Percentiles rank a stretch among this genome's conserved stretches.
Conservation (phyloP, 2,329 filamentous ascomycete genomes). For the Aspergillus fischeri region DNA sequence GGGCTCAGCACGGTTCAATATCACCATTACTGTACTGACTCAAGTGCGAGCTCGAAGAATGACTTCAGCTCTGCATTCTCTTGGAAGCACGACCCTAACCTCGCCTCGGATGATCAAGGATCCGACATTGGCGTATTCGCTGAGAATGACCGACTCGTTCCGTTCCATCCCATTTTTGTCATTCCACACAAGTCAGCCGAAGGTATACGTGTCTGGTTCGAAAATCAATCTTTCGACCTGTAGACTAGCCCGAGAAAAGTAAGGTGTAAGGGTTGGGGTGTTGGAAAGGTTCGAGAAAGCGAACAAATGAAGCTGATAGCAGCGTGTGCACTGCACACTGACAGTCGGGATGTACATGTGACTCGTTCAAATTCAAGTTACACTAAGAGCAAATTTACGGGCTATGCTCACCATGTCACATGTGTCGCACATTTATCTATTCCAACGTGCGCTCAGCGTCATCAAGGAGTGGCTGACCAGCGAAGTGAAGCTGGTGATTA, state of each 20-base stretch:
- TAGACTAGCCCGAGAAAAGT: slow-evolving; percentile 3
- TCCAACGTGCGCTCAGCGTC: background rate
- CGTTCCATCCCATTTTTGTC: slow-evolving; percentile 80
- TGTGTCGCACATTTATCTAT: background rate
- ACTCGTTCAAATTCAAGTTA: background rate
- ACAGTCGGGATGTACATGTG: background rate
- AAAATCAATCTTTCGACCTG: slow-evolving; percentile 25
- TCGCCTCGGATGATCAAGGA: slow-evolving; percentile 45
- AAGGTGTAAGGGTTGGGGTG: background rate
- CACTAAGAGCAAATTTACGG: background rate
- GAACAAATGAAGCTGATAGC: background rate
- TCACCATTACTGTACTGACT: slow-evolving; percentile 45
- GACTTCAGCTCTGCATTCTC: slow-evolving; percentile 36
- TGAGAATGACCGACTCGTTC: slow-evolving; percentile 62
- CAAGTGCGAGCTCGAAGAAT: slow-evolving; percentile 26
- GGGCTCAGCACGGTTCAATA: slow-evolving; percentile 82
- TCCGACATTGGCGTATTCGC: slow-evolving; percentile 62
- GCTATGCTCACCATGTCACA: background rate
- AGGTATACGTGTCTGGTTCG: slow-evolving; percentile 62
- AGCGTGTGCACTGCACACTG: background rate
- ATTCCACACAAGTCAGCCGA: slow-evolving; percentile 69
- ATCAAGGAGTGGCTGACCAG: background rate
- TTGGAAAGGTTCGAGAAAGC: background rate
- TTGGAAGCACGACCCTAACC: slow-evolving; percentile 37
- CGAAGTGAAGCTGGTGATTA: background rate